phyloP scores from a whole-genome alignment of 495 filamentous ascomycete genomes.

The Penicillium simplicissimum region DNA sequence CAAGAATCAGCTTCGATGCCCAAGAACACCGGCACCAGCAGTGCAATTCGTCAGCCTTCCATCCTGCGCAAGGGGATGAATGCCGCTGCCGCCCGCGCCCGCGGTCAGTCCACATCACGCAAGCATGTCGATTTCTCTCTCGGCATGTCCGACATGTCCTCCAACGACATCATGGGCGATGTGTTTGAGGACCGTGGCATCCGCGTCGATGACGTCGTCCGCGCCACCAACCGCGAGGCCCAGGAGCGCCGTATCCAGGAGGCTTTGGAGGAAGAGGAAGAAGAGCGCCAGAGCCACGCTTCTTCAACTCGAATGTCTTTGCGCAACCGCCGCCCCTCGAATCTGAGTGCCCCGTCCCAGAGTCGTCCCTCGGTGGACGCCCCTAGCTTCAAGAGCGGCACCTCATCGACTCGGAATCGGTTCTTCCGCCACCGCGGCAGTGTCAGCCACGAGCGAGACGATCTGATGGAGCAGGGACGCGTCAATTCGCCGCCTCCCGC shows the following conservation, averaged over 20 bases:
- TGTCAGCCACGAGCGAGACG: constrained; percentile 26
- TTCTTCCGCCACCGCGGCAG: constrained; percentile 42
- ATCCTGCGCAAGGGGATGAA: constrained; percentile 55
- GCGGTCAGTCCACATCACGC: constrained; percentile 55
- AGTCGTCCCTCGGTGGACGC: constrained; percentile 40
- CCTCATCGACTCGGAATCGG: constrained; percentile 36
- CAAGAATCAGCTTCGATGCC: constrained; percentile 21
- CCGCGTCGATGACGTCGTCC: constrained; percentile 41
- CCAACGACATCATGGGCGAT: constrained; percentile 65
- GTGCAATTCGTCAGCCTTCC: constrained; percentile 43
- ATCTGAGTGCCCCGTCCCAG: constrained; percentile 25
- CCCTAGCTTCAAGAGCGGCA: constrained; percentile 32
- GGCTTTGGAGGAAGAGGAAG: constrained; percentile 45
- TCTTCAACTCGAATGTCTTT: constrained; percentile 23
- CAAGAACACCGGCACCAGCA: constrained; percentile 33
- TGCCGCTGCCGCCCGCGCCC: constrained; percentile 46
- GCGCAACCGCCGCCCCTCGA: constrained; percentile 28
- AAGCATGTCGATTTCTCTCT: constrained; percentile 77
- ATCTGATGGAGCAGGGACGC: constrained; percentile 41
- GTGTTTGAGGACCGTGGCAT: constrained; percentile 59
- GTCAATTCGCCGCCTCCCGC: constrained; percentile 7
- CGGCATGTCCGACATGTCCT: constrained; percentile 61
- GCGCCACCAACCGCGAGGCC: constrained; percentile 42
- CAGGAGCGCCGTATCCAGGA: constrained; percentile 49
- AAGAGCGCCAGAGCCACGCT: constrained; percentile 34